Evolutionary conservation across 1,284 basidiomycete species (phyloP).

Genomic region (Pascua sp.): DNA sequence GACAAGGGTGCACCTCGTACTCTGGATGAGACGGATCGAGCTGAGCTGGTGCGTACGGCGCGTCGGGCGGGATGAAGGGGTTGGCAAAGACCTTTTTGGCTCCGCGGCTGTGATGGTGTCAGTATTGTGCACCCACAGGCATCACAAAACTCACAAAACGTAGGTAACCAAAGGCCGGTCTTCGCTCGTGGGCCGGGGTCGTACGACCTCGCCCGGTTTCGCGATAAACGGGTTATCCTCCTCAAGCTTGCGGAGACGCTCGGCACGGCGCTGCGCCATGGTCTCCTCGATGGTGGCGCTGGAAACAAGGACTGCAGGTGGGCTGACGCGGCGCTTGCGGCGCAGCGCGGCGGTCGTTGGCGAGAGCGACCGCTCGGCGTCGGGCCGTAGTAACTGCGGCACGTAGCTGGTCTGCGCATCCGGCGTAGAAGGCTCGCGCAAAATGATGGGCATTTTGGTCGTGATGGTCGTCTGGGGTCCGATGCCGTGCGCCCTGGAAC

Average conservation of each 20-base stretch:
- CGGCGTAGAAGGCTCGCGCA: constrained; percentile 2
- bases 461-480: too few species aligned
- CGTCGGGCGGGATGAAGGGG: constrained; percentile 29
- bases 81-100: constrained; percentile 45
- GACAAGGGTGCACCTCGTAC: constrained; percentile 41
- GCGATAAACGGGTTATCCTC: constrained; percentile 41
- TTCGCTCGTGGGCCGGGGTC: constrained; percentile 13
- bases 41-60: constrained; percentile 25
- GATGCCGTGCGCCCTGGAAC: too few species aligned
- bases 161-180: constrained; percentile 38
- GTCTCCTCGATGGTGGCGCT: not conserved
- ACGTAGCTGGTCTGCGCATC: constrained; percentile 16
- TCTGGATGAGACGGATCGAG: constrained; percentile 34
- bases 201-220: constrained; percentile 30
- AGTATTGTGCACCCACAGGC: not conserved
- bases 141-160: constrained; percentile 27
- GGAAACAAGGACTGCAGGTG: too few species aligned
- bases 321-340: too few species aligned
- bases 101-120: constrained; percentile 22
- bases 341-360: not conserved
- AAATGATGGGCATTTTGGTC: not conserved
- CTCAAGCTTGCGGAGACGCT: constrained; percentile 25
- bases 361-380: constrained; percentile 15
- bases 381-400: constrained; percentile 12
- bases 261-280: not conserved